Percentiles rank a stretch among this genome's conserved stretches.
Conservation (phyloP, 2,329 filamentous ascomycete species). For the Trichophyton mentagrophytes region DNA sequence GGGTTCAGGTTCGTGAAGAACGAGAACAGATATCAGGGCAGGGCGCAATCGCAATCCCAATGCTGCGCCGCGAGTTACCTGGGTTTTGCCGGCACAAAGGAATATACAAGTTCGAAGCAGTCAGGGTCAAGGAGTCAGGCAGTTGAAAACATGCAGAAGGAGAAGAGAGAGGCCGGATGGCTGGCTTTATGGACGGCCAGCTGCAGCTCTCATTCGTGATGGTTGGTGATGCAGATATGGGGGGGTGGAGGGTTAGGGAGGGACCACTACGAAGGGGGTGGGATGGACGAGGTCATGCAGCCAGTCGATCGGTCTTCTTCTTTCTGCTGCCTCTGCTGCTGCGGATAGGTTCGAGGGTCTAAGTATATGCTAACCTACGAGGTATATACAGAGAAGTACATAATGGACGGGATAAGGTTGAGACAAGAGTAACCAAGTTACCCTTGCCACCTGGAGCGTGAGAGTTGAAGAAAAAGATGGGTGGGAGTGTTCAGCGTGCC, state of each 20-base stretch:
- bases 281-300: not conserved
- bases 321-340: not conserved
- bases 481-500: not conserved
- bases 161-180: not conserved
- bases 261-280: not conserved
- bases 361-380: not conserved
- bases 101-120: not conserved
- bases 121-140: not conserved
- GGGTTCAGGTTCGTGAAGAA: not conserved
- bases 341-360: not conserved
- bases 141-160: not conserved
- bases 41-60: not conserved
- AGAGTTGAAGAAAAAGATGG: not conserved
- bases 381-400: not conserved
- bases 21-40: not conserved
- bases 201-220: not conserved
- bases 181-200: not conserved
- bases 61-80: not conserved
- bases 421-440: not conserved
- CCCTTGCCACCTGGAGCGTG: not conserved
- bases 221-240: not conserved
- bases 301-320: not conserved
- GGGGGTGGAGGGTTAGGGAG: not conserved
- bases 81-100: not conserved
- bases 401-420: not conserved